Evolutionary conservation across 176 grass and related monocot species (phyloP).

Genomic region (Avena eriantha): DNA sequence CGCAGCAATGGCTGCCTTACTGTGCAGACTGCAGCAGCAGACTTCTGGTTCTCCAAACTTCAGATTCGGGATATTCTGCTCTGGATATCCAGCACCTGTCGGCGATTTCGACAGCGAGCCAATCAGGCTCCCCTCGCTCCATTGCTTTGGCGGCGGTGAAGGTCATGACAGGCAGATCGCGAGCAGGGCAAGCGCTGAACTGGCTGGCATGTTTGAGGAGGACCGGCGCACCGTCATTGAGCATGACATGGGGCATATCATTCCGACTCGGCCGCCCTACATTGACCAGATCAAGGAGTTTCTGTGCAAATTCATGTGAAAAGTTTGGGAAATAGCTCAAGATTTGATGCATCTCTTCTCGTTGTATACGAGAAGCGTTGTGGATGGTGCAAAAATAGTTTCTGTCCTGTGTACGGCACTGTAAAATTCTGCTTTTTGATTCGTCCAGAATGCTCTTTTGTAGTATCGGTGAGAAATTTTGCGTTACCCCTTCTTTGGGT

Average conservation of each 20-base stretch:
- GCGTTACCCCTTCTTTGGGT: too few species aligned
- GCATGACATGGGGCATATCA: slow-evolving; percentile 95
- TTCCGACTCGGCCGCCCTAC: slow-evolving; percentile 68
- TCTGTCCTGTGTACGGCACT: neutral
- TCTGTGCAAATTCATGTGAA: slow-evolving; percentile 63
- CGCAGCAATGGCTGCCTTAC: slow-evolving; percentile 72
- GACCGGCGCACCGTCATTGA: slow-evolving; percentile 58
- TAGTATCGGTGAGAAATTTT: neutral
- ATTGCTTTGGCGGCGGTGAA: slow-evolving; percentile 72
- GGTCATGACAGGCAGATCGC: slow-evolving; percentile 84
- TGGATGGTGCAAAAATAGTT: slow-evolving; percentile 4
- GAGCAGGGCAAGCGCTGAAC: slow-evolving; percentile 53
- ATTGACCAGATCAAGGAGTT: slow-evolving; percentile 80
- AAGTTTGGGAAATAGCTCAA: neutral
- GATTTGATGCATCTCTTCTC: neutral
- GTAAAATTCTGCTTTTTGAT: neutral
- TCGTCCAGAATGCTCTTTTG: neutral
- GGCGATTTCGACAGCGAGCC: slow-evolving; percentile 26
- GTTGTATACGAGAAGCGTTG: neutral
- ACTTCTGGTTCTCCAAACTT: slow-evolving; percentile 40
- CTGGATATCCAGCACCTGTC: slow-evolving; percentile 61
- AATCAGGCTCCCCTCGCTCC: slow-evolving; percentile 76
- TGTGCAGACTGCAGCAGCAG: slow-evolving; percentile 74
- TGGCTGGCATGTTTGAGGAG: slow-evolving; percentile 60
- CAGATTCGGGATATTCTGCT: slow-evolving; percentile 81